phyloP scores from a whole-genome alignment of 2,329 filamentous ascomycete genomes.

The Calonectria pseudoturangicola region DNA sequence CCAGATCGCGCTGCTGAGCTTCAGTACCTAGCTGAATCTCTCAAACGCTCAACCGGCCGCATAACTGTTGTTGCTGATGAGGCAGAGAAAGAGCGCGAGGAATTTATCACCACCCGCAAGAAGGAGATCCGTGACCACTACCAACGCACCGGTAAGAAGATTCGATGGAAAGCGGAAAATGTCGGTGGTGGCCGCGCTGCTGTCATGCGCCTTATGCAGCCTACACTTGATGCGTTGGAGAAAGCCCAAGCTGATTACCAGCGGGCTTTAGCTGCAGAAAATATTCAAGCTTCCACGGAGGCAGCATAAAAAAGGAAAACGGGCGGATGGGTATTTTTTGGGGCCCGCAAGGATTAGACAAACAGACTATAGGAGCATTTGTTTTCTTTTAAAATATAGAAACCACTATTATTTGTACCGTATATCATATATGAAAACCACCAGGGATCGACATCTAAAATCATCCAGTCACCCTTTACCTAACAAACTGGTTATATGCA shows the following conservation, averaged over 20 bases:
- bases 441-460: slow-evolving; percentile 21
- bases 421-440: slow-evolving; percentile 21
- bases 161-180: slow-evolving; percentile 79
- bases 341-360: neutral
- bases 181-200: slow-evolving; percentile 85
- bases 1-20: slow-evolving; percentile 87
- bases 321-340: neutral
- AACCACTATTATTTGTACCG: slow-evolving; percentile 8
- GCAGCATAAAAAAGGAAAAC: slow-evolving; percentile 30
- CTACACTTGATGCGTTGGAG: slow-evolving; percentile 82
- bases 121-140: slow-evolving; percentile 82
- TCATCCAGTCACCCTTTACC: neutral
- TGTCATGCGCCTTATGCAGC: slow-evolving; percentile 84
- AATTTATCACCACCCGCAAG: slow-evolving; percentile 80
- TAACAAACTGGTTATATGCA: neutral
- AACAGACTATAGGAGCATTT: neutral
- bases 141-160: slow-evolving; percentile 83
- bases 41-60: slow-evolving; percentile 84
- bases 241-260: slow-evolving; percentile 83
- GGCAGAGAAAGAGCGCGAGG: slow-evolving; percentile 83
- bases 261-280: slow-evolving; percentile 80
- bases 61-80: slow-evolving; percentile 87
- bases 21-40: slow-evolving; percentile 86
- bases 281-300: slow-evolving; percentile 69
- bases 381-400: neutral